These are phyloP conservation scores for Podila verticillata DNA, from an alignment of 192 early-diverging fungal species.

Conservation along the genomic window DNA sequence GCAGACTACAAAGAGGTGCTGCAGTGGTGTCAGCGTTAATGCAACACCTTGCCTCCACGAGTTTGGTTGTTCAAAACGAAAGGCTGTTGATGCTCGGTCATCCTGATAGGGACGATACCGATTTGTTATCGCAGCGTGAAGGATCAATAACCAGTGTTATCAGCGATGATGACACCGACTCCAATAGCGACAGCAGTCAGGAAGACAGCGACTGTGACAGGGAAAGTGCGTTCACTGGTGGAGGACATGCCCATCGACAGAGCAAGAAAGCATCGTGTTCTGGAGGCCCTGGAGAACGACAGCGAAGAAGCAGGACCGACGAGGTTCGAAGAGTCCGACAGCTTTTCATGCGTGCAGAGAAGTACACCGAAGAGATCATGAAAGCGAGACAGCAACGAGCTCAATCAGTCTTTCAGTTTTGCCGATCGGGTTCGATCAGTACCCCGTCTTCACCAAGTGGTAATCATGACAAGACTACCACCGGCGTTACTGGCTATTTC, in stretches of 20 bases:
- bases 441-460: not conserved
- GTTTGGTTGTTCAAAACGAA: constrained; percentile 16
- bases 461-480: not conserved
- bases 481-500: not conserved
- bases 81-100: constrained; percentile 12
- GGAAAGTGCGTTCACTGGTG: not conserved
- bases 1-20: constrained; percentile 12
- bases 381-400: not conserved
- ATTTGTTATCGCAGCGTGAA: not conserved
- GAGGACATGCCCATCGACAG: too few species aligned
- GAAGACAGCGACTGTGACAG: not conserved
- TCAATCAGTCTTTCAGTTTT: not conserved
- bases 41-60: constrained; percentile 19
- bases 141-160: not conserved
- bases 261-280: not conserved
- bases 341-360: constrained; percentile 3
- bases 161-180: not conserved
- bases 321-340: constrained; percentile 3
- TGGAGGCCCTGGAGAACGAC: not conserved
- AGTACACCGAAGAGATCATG: not conserved
- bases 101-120: constrained; percentile 9
- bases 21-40: constrained; percentile 7
- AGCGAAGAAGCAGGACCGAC: not conserved
- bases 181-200: not conserved
- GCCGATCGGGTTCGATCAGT: not conserved